phyloP scores from a whole-genome alignment of 2,329 filamentous ascomycete species.

The Exophiala sideris region DNA sequence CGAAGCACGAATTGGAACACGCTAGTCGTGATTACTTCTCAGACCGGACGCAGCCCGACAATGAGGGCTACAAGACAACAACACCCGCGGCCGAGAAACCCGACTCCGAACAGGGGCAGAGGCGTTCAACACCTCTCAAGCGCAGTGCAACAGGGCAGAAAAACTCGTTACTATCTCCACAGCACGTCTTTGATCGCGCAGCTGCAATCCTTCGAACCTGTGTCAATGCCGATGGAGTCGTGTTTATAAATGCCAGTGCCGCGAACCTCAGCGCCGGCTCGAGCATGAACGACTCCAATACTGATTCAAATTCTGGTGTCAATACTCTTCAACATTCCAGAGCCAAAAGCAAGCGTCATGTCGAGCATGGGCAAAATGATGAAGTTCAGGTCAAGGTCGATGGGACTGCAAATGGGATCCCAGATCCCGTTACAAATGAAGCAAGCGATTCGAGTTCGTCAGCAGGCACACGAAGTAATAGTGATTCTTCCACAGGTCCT shows the following conservation, averaged over 20 bases:
- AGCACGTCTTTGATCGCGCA: constrained; percentile 42
- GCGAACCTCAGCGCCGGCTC: constrained; percentile 22
- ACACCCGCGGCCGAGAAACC: background rate
- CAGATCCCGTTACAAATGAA: background rate
- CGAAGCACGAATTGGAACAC: background rate
- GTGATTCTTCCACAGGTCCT: constrained; percentile 6
- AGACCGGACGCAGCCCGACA: background rate
- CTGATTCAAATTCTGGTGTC: constrained; percentile 5
- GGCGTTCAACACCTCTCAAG: background rate
- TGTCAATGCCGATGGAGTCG: constrained; percentile 40
- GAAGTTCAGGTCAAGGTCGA: background rate
- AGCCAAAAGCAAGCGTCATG: background rate
- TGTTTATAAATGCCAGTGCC: constrained; percentile 32
- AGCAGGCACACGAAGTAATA: constrained; percentile 3
- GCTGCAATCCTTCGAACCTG: constrained; percentile 44
- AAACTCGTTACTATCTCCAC: constrained; percentile 4
- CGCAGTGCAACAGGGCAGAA: background rate
- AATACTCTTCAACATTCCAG: constrained; percentile 12
- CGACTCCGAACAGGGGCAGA: background rate
- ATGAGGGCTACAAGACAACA: background rate
- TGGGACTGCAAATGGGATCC: background rate
- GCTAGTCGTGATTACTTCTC: background rate
- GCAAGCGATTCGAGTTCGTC: constrained; percentile 10
- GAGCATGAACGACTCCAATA: constrained; percentile 6
- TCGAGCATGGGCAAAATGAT: background rate